A percentile compares a stretch with the other conserved stretches of the same genome.
These are phyloP conservation scores for Tetracentron sinense DNA, from an alignment of 164 flowering plant species.

Conservation along the genomic window DNA sequence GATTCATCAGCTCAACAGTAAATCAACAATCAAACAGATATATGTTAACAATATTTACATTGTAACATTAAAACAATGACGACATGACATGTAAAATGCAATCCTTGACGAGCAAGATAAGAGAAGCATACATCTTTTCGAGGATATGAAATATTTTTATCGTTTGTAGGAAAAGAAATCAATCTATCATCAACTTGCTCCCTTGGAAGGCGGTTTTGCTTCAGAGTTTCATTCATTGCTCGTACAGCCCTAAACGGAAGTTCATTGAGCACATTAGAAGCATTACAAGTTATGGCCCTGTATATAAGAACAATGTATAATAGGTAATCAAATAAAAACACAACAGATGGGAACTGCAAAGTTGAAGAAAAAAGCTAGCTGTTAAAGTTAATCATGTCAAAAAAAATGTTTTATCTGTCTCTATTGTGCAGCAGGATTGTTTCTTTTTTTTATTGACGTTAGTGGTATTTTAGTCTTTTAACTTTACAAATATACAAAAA, in stretches of 20 bases:
- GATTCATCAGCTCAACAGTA: too few species aligned
- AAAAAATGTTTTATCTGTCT: too few species aligned
- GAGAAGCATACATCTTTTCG: slow-evolving; percentile 50
- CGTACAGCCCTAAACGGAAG: slow-evolving; percentile 71
- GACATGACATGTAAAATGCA: not conserved
- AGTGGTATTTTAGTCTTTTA: too few species aligned
- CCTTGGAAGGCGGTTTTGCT: slow-evolving; percentile 70
- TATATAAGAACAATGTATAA: not conserved
- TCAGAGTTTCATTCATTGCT: slow-evolving; percentile 89
- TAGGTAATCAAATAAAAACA: not conserved
- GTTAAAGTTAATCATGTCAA: too few species aligned
- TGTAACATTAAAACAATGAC: too few species aligned
- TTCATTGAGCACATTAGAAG: slow-evolving; percentile 1
- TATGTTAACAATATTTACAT: too few species aligned
- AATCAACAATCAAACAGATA: too few species aligned
- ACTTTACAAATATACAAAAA: too few species aligned
- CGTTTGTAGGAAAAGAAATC: slow-evolving; percentile 35
- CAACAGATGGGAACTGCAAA: too few species aligned
- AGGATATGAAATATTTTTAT: slow-evolving; percentile 29
- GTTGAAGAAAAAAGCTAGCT: too few species aligned
- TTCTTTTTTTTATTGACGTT: too few species aligned
- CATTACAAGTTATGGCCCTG: not conserved
- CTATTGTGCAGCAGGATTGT: too few species aligned
- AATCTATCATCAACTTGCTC: slow-evolving; percentile 52
- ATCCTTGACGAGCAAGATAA: slow-evolving; percentile 1